Conservation (phyloP, 2,329 filamentous ascomycete genomes). For the Hymenoscyphus fraxineus region DNA sequence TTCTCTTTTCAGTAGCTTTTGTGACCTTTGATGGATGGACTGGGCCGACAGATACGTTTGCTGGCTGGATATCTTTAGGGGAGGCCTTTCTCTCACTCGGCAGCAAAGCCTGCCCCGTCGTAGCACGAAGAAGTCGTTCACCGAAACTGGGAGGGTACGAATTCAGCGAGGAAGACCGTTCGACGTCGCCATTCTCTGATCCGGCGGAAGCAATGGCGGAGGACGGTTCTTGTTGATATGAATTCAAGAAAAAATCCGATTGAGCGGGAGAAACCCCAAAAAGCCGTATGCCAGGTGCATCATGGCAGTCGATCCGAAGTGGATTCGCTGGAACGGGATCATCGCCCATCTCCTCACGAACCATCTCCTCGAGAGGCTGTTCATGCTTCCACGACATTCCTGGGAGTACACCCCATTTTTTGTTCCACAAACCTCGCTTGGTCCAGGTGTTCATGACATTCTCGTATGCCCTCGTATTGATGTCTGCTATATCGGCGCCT, state of each 20-base stretch:
- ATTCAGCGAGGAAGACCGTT: conserved; percentile 20
- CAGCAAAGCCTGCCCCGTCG: conserved; percentile 16
- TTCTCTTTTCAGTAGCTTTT: conserved; percentile 25
- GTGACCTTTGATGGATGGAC: conserved; percentile 24
- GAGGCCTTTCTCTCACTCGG: conserved; percentile 16
- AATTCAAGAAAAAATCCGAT: conserved; percentile 13
- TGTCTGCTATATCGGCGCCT: conserved; percentile 24
- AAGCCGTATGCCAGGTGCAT: conserved; percentile 17
- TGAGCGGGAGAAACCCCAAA: conserved; percentile 18
- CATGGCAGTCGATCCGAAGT: conserved; percentile 21
- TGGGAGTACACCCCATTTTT: conserved; percentile 32
- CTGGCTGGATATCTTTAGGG: conserved; percentile 13
- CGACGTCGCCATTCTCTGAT: conserved; percentile 8
- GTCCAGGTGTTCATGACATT: conserved; percentile 33
- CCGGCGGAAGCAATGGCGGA: conserved; percentile 14
- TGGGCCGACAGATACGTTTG: conserved; percentile 20
- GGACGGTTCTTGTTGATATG: conserved; percentile 15
- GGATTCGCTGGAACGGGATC: conserved; percentile 21
- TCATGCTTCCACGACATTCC: conserved; percentile 35
- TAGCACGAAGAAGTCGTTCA: conserved; percentile 20
- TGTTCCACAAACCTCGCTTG: conserved; percentile 32
- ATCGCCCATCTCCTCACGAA: conserved; percentile 13
- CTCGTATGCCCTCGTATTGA: conserved; percentile 32
- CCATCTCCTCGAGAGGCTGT: conserved; percentile 25
- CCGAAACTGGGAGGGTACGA: conserved; percentile 17